phyloP scores from a whole-genome alignment of 768 basidiomycete species.

The Candolleomyces eurysporus region DNA sequence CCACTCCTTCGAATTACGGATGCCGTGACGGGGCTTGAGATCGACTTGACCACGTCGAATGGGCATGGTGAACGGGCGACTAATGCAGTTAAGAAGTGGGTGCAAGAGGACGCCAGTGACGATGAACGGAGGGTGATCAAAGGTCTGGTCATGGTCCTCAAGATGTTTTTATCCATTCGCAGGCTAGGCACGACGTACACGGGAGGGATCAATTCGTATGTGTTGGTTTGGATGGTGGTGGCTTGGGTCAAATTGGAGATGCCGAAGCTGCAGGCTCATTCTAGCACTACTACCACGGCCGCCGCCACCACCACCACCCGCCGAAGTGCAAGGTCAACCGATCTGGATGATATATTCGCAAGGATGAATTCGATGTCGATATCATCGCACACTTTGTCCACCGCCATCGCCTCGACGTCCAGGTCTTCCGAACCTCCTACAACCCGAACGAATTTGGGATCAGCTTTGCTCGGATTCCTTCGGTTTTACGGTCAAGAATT shows the following conservation, averaged over 20 bases:
- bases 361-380: neutral
- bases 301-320: neutral
- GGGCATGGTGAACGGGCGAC: conserved; percentile 17
- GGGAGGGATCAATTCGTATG: conserved; percentile 24
- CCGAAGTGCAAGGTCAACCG: neutral
- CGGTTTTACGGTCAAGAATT: conserved; percentile 23
- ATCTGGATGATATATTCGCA: neutral
- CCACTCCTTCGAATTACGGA: conserved; percentile 24
- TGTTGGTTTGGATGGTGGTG: conserved; percentile 28
- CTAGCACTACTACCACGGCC: neutral
- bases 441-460: conserved; percentile 11
- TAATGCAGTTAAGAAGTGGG: conserved; percentile 19
- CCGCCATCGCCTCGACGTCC: neutral
- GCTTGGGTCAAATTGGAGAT: conserved; percentile 25
- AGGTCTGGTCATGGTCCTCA: conserved; percentile 21
- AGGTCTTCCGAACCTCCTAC: neutral
- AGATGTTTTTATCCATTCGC: conserved; percentile 23
- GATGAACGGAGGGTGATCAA: conserved; percentile 7
- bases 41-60: conserved; percentile 20
- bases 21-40: conserved; percentile 21
- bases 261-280: conserved; percentile 9
- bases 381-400: neutral
- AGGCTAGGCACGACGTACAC: conserved; percentile 24
- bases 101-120: conserved; percentile 9
- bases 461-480: conserved; percentile 19